Evolutionary conservation across 1,284 basidiomycete species (phyloP), one percentile per base, ranked within the genome.

Genomic region (Rhodotorula sp.): DNA sequence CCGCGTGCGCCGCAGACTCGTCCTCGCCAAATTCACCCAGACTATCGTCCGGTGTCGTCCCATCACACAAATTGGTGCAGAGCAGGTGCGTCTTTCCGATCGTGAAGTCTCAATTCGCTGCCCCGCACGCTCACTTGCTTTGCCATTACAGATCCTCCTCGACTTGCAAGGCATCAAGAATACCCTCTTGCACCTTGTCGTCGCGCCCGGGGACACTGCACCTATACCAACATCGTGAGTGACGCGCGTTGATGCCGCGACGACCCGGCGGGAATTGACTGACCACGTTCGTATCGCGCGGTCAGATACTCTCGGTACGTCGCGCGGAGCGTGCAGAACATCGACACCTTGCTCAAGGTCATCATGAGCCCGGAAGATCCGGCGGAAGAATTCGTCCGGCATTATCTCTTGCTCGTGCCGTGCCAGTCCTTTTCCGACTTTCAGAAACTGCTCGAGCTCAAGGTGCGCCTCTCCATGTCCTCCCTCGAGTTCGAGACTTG

Each of bases 361-460:
- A 91, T 97, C 71, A 88, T 97, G 31, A 93, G 92, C 0, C 93
- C 93, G 1, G 90, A 93, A 89, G 91, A 94, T 78, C 92, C 93
- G n/a, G 84, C 90, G 0, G 91, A 94, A 81, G 92, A 91, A 5
- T 97, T 97, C 79, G 92, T 97, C 69, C 85, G 94, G 68, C 96
- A 96, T 79, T 97, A 97, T 79, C 93, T 92, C 18, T 85, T 97
- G 34, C 85, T 96, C 66, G 91, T 97, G 72, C 92, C 92, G 31
- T 94, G 97, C 82, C 89, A 90, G 21, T 93, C 92, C 1, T 94
- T 94, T 81, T 90, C 90, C 39, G 97, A 97, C 82, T 97, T 97
- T 84, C 97, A 99, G 85, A 99, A 99, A 87, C 92, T 91, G 52
- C 87, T 99, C 39, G 96, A 99, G 80, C 87, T 99, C 68, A 97